Base-by-base conservation (phyloP, 257 asterid genomes). In the Salvia miltiorrhiza region DNA sequence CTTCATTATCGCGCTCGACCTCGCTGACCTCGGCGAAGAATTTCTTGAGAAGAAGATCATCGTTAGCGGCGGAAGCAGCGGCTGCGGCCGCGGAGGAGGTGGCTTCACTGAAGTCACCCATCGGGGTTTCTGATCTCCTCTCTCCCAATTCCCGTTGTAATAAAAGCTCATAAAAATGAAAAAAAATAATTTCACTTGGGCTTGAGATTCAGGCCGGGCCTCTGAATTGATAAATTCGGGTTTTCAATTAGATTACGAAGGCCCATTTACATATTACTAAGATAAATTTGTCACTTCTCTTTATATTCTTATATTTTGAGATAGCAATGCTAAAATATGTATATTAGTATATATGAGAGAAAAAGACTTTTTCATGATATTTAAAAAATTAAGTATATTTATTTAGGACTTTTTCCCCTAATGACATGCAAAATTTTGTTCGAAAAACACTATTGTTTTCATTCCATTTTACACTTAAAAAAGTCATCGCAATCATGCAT, bases 1-100 rank as follows among this genome's bases (percentile, higher is more conserved):
- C 99, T 89, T 94, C 96, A 71, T 91, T 94, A 44, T 90, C 95
- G 63, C 99, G 96, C 84, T 94, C 99, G 71, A 94, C 97, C 82
- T 91, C 99, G 85, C 97, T 79, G 74, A 94, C 96, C 80, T 94
- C 99, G 9, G 96, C 88, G 75, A 84, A 87, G 87, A 94, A 94
- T 80, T 86, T 77, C 83, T 89, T 94, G 54, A 93, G 86, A n/a
- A 90, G 79, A 50, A 82, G 87, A 83, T 90, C 98, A 1, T 87
- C 96, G 47, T 71, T 77, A 61, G 81, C 82, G 67, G 85, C 10
- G 39, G 75, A 55, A 21, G 58, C 55, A 43, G 67, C 74, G 61
- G 64, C 65, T 4, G 77, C 35, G 64, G 65, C 30, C 74, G 79
- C 69, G 63, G 83, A 59, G 58, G 81, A 78, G 78, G 78, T 57